Evolutionary conservation across 805 yeast genomes (phyloP), one percentile per base, ranked within the genome.

Genomic region (Grigorovia transvaalensis): DNA sequence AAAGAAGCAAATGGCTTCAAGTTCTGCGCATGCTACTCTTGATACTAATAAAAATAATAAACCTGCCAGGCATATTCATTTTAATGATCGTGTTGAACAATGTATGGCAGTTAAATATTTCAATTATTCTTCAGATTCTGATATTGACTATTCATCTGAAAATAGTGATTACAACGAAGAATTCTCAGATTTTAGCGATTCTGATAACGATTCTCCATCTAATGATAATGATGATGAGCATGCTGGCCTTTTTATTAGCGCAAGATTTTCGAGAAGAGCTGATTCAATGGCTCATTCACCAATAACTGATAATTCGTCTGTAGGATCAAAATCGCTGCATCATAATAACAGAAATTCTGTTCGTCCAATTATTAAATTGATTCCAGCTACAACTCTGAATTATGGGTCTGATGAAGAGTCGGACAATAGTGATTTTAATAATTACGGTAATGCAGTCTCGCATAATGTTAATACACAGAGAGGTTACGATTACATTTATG

Each of bases 61-160:
- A 46, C 62, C 58, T 35, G 55, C 59, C 49, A 57, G 95, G 54
- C 95, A 79, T 59, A 90, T 93, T 55, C 98, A 90, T 68, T 93
- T 93, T 71, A 93, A 85, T 66, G 95, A 88, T 64, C 81, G 89
- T 50, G 99, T 93, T 35, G 90, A 88, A 66, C 99, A 93, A 68
- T 93, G 99, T 68, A 82, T 87, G 55, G 90, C 96, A 0, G 65
- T 90, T 77, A 47, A 69, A 61, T 40, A 59, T 56, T 52, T 54
- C 1, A 48, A 53, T 38, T 52, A 51, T 38, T 48, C 70, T 44
- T 74, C 72, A n/a, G 47, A 45, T 27, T 12, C 33, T 15, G 45
- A 45, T 33, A 40, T 29, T 13, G 47, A 29, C 17, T 46, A 48
- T 18, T 48, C 46, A 46, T 52, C 54, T 41, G 53, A 53, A 15